These are phyloP conservation scores for Cyclostephanos invisitatus DNA, from an alignment of 108 stramenopile species.

Conservation along the genomic window DNA sequence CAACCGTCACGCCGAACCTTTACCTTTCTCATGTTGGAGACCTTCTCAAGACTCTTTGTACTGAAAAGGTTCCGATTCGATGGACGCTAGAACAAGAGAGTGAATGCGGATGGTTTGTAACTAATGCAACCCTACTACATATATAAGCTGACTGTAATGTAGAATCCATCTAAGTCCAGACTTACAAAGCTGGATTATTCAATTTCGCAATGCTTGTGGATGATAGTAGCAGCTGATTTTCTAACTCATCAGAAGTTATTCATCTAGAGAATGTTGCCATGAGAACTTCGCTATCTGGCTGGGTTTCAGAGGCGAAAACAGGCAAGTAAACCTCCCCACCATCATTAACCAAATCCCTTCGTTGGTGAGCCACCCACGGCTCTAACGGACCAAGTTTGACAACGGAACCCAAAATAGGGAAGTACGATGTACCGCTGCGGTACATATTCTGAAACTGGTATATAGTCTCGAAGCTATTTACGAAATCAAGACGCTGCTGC, in stretches of 20 bases:
- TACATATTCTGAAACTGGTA: slow-evolving; percentile 85
- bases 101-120: slow-evolving; percentile 44
- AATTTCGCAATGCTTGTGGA: no score
- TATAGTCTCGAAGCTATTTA: slow-evolving; percentile 69
- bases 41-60: slow-evolving; percentile 33
- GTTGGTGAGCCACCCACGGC: slow-evolving; percentile 81
- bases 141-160: neutral
- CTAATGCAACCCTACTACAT: slow-evolving; percentile 42
- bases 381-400: slow-evolving; percentile 61
- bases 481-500: slow-evolving; percentile 76
- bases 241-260: neutral
- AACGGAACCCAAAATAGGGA: slow-evolving; percentile 79
- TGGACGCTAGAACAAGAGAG: slow-evolving; percentile 50
- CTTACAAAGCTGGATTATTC: no score
- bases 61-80: slow-evolving; percentile 27
- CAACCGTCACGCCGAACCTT: slow-evolving; percentile 15
- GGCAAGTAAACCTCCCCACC: slow-evolving; percentile 82
- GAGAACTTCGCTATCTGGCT: slow-evolving; percentile 69
- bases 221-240: no score
- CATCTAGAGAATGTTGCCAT: slow-evolving; percentile 52
- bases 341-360: slow-evolving; percentile 65
- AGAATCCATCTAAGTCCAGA: no score
- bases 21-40: slow-evolving; percentile 38
- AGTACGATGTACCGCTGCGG: slow-evolving; percentile 82
- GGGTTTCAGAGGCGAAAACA: slow-evolving; percentile 61